Percentiles rank a stretch among this genome's conserved stretches.
phyloP scores from a whole-genome alignment of 2,329 filamentous ascomycete species.

The Gremmenia infestans region DNA sequence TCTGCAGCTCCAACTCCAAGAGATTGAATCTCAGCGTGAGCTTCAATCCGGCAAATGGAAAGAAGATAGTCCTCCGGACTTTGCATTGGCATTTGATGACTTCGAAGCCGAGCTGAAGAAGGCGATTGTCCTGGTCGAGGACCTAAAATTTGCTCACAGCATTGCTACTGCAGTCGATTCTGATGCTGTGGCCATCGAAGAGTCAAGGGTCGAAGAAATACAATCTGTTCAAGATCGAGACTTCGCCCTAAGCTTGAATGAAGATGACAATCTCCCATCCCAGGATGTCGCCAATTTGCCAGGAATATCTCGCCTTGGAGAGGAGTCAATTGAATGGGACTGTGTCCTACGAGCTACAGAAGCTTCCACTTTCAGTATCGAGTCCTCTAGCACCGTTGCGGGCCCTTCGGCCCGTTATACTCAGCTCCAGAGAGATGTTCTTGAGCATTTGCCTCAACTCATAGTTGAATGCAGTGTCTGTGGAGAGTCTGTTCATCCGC shows the following conservation, averaged over 20 bases:
- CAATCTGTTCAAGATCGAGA: slow-evolving; percentile 14
- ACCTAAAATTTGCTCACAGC: slow-evolving; percentile 23
- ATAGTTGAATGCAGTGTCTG: slow-evolving; percentile 23
- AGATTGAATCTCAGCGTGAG: slow-evolving; percentile 20
- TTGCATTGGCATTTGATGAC: slow-evolving; percentile 21
- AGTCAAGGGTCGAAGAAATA: slow-evolving; percentile 14
- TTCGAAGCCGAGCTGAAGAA: slow-evolving; percentile 23
- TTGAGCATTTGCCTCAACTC: slow-evolving; percentile 21
- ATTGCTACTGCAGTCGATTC: slow-evolving; percentile 18
- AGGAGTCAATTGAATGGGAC: slow-evolving; percentile 17
- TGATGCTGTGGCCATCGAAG: slow-evolving; percentile 17
- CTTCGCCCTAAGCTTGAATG: slow-evolving; percentile 14
- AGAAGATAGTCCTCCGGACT: slow-evolving; percentile 20
- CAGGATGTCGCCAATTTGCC: slow-evolving; percentile 7
- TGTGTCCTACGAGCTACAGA: slow-evolving; percentile 16
- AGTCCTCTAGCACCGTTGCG: slow-evolving; percentile 12
- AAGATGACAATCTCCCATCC: slow-evolving; percentile 13
- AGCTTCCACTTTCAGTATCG: slow-evolving; percentile 15
- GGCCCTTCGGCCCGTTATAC: slow-evolving; percentile 15
- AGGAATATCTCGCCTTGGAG: slow-evolving; percentile 7
- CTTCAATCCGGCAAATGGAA: slow-evolving; percentile 20
- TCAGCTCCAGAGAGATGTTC: slow-evolving; percentile 15
- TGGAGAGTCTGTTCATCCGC: slow-evolving; percentile 18
- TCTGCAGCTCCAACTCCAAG: slow-evolving; percentile 25
- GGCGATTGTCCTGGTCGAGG: slow-evolving; percentile 14